Evolutionary conservation across 1,284 basidiomycete species (phyloP), one percentile per base, ranked within the genome.

Genomic region (Ceratobasidium sp.): DNA sequence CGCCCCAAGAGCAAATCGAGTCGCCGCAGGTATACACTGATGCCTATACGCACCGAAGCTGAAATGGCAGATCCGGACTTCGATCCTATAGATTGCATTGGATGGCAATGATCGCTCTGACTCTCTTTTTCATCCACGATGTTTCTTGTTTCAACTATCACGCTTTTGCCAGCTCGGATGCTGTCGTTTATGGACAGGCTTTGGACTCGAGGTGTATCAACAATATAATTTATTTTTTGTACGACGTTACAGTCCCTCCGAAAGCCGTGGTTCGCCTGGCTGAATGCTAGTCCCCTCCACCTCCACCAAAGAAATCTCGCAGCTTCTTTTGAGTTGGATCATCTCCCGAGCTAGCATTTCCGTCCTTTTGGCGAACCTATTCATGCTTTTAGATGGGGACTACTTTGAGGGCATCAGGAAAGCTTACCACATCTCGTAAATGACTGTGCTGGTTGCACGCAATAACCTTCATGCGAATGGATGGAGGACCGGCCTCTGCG

Each of bases 271-370:
- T 30, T 26, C n/a, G 21, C 28, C 52, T 32, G 36, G 18, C 34
- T 18, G 4, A 21, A 30, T 52, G 1, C 34, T 52, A 53, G 41
- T 43, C 23, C 23, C 58, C 65, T 61, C 72, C 74, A 14, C 77
- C 83, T 2, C 89, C 89, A n/a, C 85, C 86, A 77, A 95, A 92
- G 83, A 94, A 94, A 3, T 86, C 85, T n/a, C 90, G 86, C 72
- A 95, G 89, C 76, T 89, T 87, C 75, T 86, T 84, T 79, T 96
- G 93, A 72, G 87, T 87, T 36, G 89, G 87, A 77, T 96, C 93
- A 76, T 89, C 85, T 0, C 87, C 86, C 9, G 85, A 80, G 53
- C 88, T 90, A 2, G 92, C 90, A 53, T 93, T 90, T 0, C 93
- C 93, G 0, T 91, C 92, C 73, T 85, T 86, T 78, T 94, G 92